Base-by-base conservation (phyloP, 768 basidiomycete species). In the Hypsizygus marmoreus region DNA sequence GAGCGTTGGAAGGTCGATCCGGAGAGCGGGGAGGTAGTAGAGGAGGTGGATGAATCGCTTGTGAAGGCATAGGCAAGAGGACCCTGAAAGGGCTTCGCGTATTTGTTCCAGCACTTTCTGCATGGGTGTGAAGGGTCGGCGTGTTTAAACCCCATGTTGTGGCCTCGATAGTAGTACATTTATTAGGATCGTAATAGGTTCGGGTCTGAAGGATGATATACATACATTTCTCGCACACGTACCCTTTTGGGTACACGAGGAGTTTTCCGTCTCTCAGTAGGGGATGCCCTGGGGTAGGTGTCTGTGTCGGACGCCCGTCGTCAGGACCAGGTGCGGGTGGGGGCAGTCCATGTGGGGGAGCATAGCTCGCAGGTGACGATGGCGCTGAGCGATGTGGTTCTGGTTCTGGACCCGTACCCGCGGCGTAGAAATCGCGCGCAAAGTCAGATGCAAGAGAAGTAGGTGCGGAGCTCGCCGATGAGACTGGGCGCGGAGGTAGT, bases 101-200 rank as follows among this genome's bases (percentile, higher is more conserved):
- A 84, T 53, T 81, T 83, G 5, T 74, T 67, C 90, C 89, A 92
- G 67, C 91, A 92, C 45, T 76, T 78, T 47, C 73, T 70, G 58
- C 90, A 91, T 5, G 88, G 85, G 45, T 80, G 69, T 1, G 71
- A 59, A 0, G 86, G 86, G 61, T 91, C 86, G 28, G 68, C 69
- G 45, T 76, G 70, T 62, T 88, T 88, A 66, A 83, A 91, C 2
- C 90, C 89, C 0, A 76, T 80, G 61, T 92, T 91, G 29, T 70
- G 69, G 55, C 89, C 89, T 91, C 47, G 14, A 30, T 13, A 29
- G 47, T 36, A 19, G 16, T n/a, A 40, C 34, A 36, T 42, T 14
- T 19, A 20, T 34, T n/a, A 2, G 20, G 25, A 25, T 33, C 35
- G 25, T 30, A 22, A 45, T 25, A 36, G 35, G 10, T 17, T n/a